Percentiles rank a stretch among this genome's conserved stretches.
Conservation (phyloP, 2,329 filamentous ascomycete genomes). For the Curvularia lunata region DNA sequence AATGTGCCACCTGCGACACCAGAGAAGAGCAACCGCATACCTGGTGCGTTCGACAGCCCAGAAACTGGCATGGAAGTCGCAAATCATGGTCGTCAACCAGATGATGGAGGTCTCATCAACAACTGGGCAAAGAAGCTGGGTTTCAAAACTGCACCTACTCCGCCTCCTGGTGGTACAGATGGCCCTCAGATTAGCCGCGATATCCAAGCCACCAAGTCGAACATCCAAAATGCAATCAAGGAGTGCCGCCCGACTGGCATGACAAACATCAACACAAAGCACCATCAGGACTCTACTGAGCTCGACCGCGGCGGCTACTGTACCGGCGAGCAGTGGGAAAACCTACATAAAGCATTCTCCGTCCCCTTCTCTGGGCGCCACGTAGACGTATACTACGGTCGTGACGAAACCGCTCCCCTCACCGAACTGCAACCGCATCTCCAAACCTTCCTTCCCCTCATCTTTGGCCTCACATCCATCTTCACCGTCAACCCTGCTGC, state of each 20-base stretch:
- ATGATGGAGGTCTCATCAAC: slow-evolving; percentile 40
- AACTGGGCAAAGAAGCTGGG: slow-evolving; percentile 49
- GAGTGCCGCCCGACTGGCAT: slow-evolving; percentile 45
- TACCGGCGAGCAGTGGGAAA: slow-evolving; percentile 47
- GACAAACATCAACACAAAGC: slow-evolving; percentile 42
- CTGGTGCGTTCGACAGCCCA: slow-evolving; percentile 47
- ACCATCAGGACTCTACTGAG: slow-evolving; percentile 47
- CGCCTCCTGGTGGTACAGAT: slow-evolving; percentile 30
- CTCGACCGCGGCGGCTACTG: slow-evolving; percentile 49
- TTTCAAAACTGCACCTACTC: slow-evolving; percentile 37
- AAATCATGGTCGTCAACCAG: slow-evolving; percentile 29
- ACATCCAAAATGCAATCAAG: slow-evolving; percentile 48
- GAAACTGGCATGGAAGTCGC: slow-evolving; percentile 40
- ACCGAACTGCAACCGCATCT: slow-evolving; percentile 38
- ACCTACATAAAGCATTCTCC: slow-evolving; percentile 46
- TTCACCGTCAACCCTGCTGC: slow-evolving; percentile 73
- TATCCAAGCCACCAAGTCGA: slow-evolving; percentile 43
- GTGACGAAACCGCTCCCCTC: slow-evolving; percentile 35
- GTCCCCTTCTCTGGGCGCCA: slow-evolving; percentile 43
- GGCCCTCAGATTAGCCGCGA: slow-evolving; percentile 46
- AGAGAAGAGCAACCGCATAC: slow-evolving; percentile 42
- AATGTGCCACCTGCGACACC: slow-evolving; percentile 34
- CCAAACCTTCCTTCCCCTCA: slow-evolving; percentile 40
- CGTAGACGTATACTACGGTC: slow-evolving; percentile 47
- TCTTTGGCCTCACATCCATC: slow-evolving; percentile 43